Base-by-base conservation (phyloP, 257 asterid genomes). In the Jacaranda copaia region DNA sequence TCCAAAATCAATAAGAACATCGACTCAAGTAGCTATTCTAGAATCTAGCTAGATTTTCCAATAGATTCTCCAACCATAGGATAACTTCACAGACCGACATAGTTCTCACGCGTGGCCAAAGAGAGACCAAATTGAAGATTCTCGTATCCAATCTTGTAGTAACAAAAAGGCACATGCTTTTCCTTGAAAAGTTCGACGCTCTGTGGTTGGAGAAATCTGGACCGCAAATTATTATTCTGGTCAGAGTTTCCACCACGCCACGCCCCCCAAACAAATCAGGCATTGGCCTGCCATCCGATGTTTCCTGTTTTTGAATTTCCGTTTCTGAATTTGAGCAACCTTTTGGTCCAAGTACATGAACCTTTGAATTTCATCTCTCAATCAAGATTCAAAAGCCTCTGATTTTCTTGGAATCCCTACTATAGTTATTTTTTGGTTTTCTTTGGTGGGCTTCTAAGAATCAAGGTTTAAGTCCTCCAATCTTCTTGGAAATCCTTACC, bases 181-280 rank as follows among this genome's bases (percentile, higher is more conserved):
- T 25, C 32, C 32, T 25, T 25, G n/a, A 25, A 25, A 25, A 25
- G 32, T 25, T 25, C 32, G 2, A 25, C 1, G 32, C 32, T 25
- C 32, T 25, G 32, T 25, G 32, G 32, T 25, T 25, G 32, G 10
- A 49, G 39, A 18, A 68, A 16, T 82, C 56, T 73, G 61, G 83
- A 60, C 89, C 93, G 81, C 91, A 83, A 68, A 74, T 75, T 66
- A 45, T 79, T 61, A 70, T 79, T 48, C 78, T 80, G 86, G 85
- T 79, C 85, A 70, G 39, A 79, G 75, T 82, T 82, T 57, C 46
- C 53, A 61, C 69, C 32, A 25, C 38, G 66, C 65, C 6, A 1
- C n/a, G n/a, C 59, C 59, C 25, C n/a, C 5, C 19, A 53, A 16
- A 36, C 19, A 18, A 53, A 16, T 56, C 60, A 52, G 5, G 11